Evolutionary conservation across 2,329 filamentous ascomycete genomes (phyloP), one percentile per base, ranked within the genome.

Genomic region (Arthroderma uncinatum): DNA sequence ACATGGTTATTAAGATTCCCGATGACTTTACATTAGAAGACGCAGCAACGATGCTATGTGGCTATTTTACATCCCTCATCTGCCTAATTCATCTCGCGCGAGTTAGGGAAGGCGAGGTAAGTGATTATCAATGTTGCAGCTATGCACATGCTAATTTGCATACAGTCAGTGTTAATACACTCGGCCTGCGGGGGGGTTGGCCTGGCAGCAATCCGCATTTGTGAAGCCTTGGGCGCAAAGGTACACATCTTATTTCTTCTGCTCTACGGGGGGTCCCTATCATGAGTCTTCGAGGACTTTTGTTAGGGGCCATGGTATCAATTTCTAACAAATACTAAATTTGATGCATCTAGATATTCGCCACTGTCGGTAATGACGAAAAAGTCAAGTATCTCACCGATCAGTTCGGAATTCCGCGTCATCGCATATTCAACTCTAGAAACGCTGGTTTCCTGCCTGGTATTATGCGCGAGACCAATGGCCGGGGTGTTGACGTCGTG

Each of bases 91-190:
- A 62, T 9, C 39, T 62, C 16, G 63, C 48, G 50, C 14, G 55
- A 19, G 9, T 64, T 42, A 54, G 21, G n/a, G 39, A 63, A 28
- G 58, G 58, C 5, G 52, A 42, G 39, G 39, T 42, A 42, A 42
- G 39, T 9, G 23, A 19, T 33, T 33, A 10, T 33, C 39, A 42
- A 42, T 7, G 10, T 9, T 19, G 19, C 16, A 9, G 39, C 6
- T 19, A 21, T 42, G 16, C 7, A 42, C 10, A 42, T 37, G 39
- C 19, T 42, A 23, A 23, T 19, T 9, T 6, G 4, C 9, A 21
- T 42, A 19, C 19, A 65, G 37, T 57, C 28, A 7, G 57, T 67
- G 14, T 58, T 67, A 1, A 63, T 67, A 34, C 64, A 66, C 39
- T 57, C 42, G 6, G 64, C 60, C 8, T 53, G 61, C 9, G 63